Evolutionary conservation across 2,329 filamentous ascomycete species (phyloP).

Genomic region (Monilinia fructigena): DNA sequence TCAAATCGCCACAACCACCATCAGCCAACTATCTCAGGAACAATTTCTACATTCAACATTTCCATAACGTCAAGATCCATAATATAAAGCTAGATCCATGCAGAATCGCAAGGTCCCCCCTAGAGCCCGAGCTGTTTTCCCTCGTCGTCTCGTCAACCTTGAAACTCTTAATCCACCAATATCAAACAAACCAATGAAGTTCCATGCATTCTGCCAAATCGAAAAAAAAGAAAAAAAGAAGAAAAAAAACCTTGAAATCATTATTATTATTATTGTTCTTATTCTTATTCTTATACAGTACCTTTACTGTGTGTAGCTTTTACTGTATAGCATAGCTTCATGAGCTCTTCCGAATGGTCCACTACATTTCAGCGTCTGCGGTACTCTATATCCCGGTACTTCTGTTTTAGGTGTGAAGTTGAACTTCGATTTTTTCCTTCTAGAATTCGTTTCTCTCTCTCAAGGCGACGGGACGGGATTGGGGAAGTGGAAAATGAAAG

Average conservation of each 20-base stretch:
- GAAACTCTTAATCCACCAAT: conserved; percentile 1
- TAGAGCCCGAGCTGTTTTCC: background rate
- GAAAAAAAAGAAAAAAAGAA: too few relatives aligned
- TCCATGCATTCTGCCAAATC: background rate
- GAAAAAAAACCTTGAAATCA: background rate
- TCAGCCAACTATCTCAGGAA: background rate
- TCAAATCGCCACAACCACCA: background rate
- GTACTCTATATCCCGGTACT: conserved; percentile 2
- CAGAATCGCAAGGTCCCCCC: background rate
- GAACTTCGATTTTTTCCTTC: conserved; percentile 1
- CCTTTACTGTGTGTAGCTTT: too few relatives aligned
- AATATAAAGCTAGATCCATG: conserved; percentile 7
- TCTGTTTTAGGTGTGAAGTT: background rate
- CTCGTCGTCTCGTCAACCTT: conserved; percentile 15
- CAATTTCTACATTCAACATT: background rate
- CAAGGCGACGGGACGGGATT: background rate
- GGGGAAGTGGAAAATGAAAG: background rate
- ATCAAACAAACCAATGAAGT: conserved; percentile 8
- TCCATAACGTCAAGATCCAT: conserved; percentile 14
- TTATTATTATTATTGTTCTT: background rate
- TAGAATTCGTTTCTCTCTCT: conserved; percentile 2
- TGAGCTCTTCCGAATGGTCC: background rate
- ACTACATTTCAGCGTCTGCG: conserved; percentile 1
- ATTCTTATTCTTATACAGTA: too few relatives aligned
- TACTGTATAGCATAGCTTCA: too few relatives aligned